Percentiles rank a stretch among this genome's conserved stretches.
Evolutionary conservation across 1,284 basidiomycete species (phyloP).

Genomic region (Austroboletus niveus): DNA sequence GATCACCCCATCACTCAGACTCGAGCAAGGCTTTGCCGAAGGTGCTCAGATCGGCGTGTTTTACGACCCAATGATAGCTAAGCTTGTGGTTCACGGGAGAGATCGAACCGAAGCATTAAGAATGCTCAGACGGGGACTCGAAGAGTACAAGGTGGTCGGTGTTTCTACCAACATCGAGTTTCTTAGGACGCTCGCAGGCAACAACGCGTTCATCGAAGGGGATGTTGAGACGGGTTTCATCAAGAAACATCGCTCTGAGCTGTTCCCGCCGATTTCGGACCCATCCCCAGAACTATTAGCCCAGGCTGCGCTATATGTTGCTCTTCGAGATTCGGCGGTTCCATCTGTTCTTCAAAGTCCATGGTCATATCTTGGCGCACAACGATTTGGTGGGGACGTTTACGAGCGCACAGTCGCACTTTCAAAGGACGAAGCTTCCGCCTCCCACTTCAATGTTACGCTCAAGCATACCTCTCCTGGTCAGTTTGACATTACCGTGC

Average conservation of each 20-base stretch:
- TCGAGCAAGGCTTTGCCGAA: constrained; percentile 89
- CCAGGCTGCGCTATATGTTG: constrained; percentile 76
- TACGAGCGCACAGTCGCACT: constrained; percentile 61
- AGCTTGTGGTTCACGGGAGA: constrained; percentile 87
- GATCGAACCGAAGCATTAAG: constrained; percentile 87
- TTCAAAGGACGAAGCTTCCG: constrained; percentile 47
- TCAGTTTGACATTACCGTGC: constrained; percentile 56
- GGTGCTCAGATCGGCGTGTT: constrained; percentile 89
- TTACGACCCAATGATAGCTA: constrained; percentile 95
- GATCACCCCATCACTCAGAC: constrained; percentile 65
- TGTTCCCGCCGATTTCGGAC: constrained; percentile 64
- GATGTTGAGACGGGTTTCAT: constrained; percentile 95
- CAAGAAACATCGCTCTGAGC: constrained; percentile 75
- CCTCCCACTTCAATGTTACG: constrained; percentile 43
- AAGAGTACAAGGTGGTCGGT: constrained; percentile 89
- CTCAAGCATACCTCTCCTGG: constrained; percentile 43
- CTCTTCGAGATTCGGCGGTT: constrained; percentile 59
- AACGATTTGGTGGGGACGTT: constrained; percentile 74
- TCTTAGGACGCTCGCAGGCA: constrained; percentile 72
- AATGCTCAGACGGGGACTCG: constrained; percentile 75
- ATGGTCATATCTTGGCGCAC: constrained; percentile 68
- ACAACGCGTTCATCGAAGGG: constrained; percentile 75
- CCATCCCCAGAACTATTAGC: constrained; percentile 67
- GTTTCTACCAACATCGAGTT: constrained; percentile 93
- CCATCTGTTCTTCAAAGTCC: constrained; percentile 36